Conservation (phyloP, 495 filamentous ascomycete genomes). For the Oleoguttula mirabilis region DNA sequence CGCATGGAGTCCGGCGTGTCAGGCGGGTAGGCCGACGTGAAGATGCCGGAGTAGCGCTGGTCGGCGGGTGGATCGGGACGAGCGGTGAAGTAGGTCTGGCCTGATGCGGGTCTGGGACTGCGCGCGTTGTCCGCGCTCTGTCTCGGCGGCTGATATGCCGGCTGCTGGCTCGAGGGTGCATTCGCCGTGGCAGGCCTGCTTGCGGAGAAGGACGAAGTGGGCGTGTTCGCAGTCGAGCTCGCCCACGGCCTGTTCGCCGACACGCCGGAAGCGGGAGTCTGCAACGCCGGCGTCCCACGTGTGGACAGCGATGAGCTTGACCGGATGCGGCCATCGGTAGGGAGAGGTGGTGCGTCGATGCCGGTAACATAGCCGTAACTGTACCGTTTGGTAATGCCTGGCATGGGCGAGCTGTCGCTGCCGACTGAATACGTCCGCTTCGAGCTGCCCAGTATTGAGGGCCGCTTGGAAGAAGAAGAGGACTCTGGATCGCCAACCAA, state of each 20-base stretch:
- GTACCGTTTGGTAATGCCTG: conserved; percentile 4
- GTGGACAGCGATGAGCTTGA: conserved; percentile 15
- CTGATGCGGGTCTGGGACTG: conserved; percentile 6
- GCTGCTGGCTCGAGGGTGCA: background rate
- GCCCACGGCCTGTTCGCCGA: conserved; percentile 8
- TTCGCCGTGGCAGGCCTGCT: conserved; percentile 16
- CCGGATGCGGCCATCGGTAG: conserved; percentile 4
- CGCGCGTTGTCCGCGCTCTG: conserved; percentile 2
- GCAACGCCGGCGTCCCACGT: background rate
- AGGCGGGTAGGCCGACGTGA: conserved; percentile 27
- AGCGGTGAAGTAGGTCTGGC: conserved; percentile 16
- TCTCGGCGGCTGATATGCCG: background rate
- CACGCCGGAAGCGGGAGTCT: conserved; percentile 5
- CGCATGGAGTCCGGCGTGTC: conserved; percentile 2
- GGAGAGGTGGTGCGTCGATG: conserved; percentile 1
- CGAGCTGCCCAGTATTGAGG: conserved; percentile 18
- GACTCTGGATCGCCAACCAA: conserved; percentile 24
- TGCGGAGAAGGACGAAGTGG: conserved; percentile 9
- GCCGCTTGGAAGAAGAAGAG: conserved; percentile 19
- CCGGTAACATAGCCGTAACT: conserved; percentile 8
- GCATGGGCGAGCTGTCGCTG: conserved; percentile 23
- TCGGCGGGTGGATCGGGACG: conserved; percentile 5
- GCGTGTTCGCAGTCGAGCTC: conserved; percentile 6
- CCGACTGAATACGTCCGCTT: conserved; percentile 28
- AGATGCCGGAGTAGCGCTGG: conserved; percentile 22